Evolutionary conservation across 2,329 filamentous ascomycete species (phyloP), one percentile per base, ranked within the genome.

Genomic region (Lomentospora prolificans): DNA sequence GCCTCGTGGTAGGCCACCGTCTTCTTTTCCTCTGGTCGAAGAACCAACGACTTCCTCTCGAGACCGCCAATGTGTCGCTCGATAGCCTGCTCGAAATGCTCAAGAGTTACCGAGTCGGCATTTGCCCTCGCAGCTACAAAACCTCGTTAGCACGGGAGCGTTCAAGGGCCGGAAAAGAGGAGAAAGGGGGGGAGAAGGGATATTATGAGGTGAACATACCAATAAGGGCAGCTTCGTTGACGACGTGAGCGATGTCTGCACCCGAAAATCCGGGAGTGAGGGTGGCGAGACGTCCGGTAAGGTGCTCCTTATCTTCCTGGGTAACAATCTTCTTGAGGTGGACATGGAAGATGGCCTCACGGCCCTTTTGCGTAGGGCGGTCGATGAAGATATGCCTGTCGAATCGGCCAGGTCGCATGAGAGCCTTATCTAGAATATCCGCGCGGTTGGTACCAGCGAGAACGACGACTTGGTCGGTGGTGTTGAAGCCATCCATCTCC

Each of bases 401-500:
- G 66, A 99, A 99, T 64, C 94, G 90, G 57, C 94, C 94, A 54
- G 94, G 94, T 66, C 94, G 86, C 89, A 97, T 94, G 62, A 99
- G 76, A 6, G 94, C 94, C 75, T 94, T 90, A 70, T 99, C 94
- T 44, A 99, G 81, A 51, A 97, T 84, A 69, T 99, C 94, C 9
- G 90, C 87, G 72, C 94, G 82, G 74, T 99, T 99, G 56, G 94
- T 99, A 74, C 94, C 94, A 51, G 94, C 94, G 59, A 99, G 80
- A 30, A 99, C 94, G 55, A 99, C 92, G 44, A 99, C 89, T 73
- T 97, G 92, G 66, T 97, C 92, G 2, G 86, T 83, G 6, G 92
- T 97, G 72, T 96, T 96, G 83, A 97, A 97, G 57, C 92, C 94
- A 68, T 99, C 94, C 94, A 99, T 99, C 70, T 99, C 94, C 0